Conservation (phyloP, 331 rosid genomes). For the Spiraea crenata region DNA sequence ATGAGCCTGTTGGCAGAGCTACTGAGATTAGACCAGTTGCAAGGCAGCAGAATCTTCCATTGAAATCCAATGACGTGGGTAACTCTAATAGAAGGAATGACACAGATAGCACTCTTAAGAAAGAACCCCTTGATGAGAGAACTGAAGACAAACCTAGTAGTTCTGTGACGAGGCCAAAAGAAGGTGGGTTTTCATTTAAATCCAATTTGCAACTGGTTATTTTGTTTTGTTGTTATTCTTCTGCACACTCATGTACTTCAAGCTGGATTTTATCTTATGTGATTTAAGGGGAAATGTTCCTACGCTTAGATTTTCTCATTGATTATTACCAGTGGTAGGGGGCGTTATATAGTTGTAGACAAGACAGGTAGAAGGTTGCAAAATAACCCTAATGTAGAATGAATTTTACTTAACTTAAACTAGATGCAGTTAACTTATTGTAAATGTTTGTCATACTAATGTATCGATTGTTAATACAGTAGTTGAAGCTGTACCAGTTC, state of each 20-base stretch:
- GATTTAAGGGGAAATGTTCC: neutral
- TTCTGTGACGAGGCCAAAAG: constrained; percentile 76
- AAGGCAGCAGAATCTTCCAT: constrained; percentile 33
- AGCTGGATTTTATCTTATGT: neutral
- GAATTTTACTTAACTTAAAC: neutral
- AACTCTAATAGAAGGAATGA: constrained; percentile 11
- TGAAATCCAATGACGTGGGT: constrained; percentile 30
- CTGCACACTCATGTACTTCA: neutral
- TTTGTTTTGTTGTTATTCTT: neutral
- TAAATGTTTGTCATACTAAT: constrained; percentile 8
- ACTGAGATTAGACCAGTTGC: constrained; percentile 33
- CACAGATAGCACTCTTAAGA: constrained; percentile 24
- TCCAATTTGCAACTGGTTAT: neutral
- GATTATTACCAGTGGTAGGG: neutral
- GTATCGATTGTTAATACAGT: constrained; percentile 36
- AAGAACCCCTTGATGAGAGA: constrained; percentile 34
- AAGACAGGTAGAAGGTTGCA: constrained; percentile 1
- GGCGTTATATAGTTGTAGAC: neutral
- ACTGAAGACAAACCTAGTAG: constrained; percentile 66
- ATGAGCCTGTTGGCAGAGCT: constrained; percentile 30
- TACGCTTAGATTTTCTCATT: neutral
- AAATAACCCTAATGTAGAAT: neutral
- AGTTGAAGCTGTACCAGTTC: constrained; percentile 72
- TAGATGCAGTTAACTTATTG: neutral
- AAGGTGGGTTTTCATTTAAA: constrained; percentile 54